Base-by-base conservation (phyloP, 1,284 basidiomycete species). In the Trametes versicolor region DNA sequence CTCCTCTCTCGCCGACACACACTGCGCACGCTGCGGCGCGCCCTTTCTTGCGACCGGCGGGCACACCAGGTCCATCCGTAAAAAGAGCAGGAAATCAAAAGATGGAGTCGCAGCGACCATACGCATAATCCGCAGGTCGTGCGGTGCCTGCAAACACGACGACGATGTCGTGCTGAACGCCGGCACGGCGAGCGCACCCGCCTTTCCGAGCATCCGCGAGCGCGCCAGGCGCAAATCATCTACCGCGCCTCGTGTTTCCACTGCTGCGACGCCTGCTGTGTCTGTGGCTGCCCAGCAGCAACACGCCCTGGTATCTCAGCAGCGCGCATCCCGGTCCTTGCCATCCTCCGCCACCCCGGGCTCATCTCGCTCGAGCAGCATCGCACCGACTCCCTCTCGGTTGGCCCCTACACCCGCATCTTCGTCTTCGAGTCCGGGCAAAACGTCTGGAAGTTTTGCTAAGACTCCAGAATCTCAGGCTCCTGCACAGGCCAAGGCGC, bases 1-100 rank as follows among this genome's bases (percentile, higher is more conserved):
- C 17, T 41, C 74, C 2, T 41, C 70, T 29, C 61, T 76, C 60
- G 64, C 62, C 52, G 56, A 67, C 27, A 73, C 78, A 4, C 80
- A 83, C 61, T 91, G 89, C 74, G 58, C 73, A 1, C 80, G 76
- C 77, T 91, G 89, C 68, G 87, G 87, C 37, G 71, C 80, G 17
- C 80, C 80, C 67, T 78, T 82, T 29, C 71, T 77, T 63, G 68
- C 78, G 65, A 75, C 76, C 57, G 61, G 74, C 62, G 74, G 72
- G 15, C 57, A 56, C 55, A 69, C 72, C 17, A 68, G 77, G 37
- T 60, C 72, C 34, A 58, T 72, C 45, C 74, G 75, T 61, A 60
- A 63, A 58, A 65, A 63, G 51, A 32, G 57, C 50, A 55, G 54
- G 37, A 64, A 57, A 32, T n/a, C 37, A 9, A 45, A 32, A n/a